Percentiles rank a stretch among this genome's conserved stretches.
Evolutionary conservation across 371 early-diverging fungal genomes (phyloP).

Genomic region (Cokeromyces recurvatus): DNA sequence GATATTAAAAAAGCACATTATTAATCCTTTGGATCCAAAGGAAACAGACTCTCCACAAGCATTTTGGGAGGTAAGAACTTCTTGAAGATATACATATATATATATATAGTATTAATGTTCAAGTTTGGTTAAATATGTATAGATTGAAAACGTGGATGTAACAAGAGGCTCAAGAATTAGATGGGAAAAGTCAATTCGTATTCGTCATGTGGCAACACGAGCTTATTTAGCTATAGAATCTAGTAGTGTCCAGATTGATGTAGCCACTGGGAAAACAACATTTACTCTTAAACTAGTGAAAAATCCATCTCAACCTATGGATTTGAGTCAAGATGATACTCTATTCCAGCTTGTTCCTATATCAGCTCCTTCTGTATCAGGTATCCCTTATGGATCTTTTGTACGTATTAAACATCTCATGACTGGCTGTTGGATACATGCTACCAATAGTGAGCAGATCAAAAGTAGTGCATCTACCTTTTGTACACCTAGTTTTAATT

Average conservation of each 20-base stretch:
- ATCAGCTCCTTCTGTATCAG: slow-evolving; percentile 13
- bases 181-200: slow-evolving; percentile 41
- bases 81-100: too few relatives aligned
- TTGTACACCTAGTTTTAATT: too few relatives aligned
- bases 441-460: slow-evolving; percentile 16
- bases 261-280: slow-evolving; percentile 30
- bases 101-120: too few relatives aligned
- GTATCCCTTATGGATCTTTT: slow-evolving; percentile 33
- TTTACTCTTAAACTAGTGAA: slow-evolving; percentile 26
- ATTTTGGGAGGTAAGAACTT: slow-evolving; percentile 55
- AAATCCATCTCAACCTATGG: slow-evolving; percentile 13
- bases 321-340: slow-evolving; percentile 27
- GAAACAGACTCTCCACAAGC: slow-evolving; percentile 48
- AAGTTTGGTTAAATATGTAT: not conserved
- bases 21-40: slow-evolving; percentile 54
- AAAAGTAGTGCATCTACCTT: not conserved
- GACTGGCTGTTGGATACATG: slow-evolving; percentile 54
- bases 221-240: slow-evolving; percentile 45
- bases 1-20: slow-evolving; percentile 33
- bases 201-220: slow-evolving; percentile 43
- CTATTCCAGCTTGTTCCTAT: slow-evolving; percentile 35
- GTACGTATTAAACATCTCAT: slow-evolving; percentile 41
- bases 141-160: slow-evolving; percentile 34
- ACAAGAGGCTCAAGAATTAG: slow-evolving; percentile 31
- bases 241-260: slow-evolving; percentile 33